A percentile compares a stretch with the other conserved stretches of the same genome.
Evolutionary conservation across 192 early-diverging fungal species (phyloP).

Genomic region (Cetraspora pellucida): DNA sequence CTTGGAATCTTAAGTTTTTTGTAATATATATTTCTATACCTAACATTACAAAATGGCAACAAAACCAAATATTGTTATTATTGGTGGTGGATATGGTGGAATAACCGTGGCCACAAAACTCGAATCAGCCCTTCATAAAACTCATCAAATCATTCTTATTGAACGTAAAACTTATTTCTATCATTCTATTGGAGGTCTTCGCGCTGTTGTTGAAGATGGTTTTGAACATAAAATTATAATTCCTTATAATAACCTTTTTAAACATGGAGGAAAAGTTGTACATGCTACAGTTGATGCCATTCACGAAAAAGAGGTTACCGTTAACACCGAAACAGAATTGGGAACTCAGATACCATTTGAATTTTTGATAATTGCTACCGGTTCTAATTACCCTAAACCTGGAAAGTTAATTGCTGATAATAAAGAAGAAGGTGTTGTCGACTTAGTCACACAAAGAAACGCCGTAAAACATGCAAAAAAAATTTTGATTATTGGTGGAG

Average conservation of each 20-base stretch:
- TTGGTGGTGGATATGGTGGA: conserved; percentile 63
- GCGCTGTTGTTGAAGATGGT: conserved; percentile 48
- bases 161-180: conserved; percentile 60
- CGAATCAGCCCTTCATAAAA: conserved; percentile 39
- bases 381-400: conserved; percentile 49
- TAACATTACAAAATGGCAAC: not conserved
- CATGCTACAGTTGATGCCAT: conserved; percentile 48
- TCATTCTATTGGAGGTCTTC: conserved; percentile 54
- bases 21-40: too few species aligned
- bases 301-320: conserved; percentile 42
- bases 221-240: conserved; percentile 54
- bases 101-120: conserved; percentile 45
- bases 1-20: too few species aligned
- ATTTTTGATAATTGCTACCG: conserved; percentile 60
- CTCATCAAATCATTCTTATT: conserved; percentile 56
- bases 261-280: conserved; percentile 47
- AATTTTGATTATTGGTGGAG: conserved; percentile 63
- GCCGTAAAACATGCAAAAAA: conserved; percentile 47
- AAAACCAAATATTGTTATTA: conserved; percentile 34
- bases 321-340: conserved; percentile 37
- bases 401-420: conserved; percentile 41
- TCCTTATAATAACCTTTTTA: conserved; percentile 53
- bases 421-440: conserved; percentile 43
- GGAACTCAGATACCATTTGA: conserved; percentile 48
- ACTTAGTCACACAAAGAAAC: conserved; percentile 40